A percentile compares a stretch with the other conserved stretches of the same genome.
Conservation (phyloP, 768 basidiomycete genomes). For the Panaeolus papilionaceus region DNA sequence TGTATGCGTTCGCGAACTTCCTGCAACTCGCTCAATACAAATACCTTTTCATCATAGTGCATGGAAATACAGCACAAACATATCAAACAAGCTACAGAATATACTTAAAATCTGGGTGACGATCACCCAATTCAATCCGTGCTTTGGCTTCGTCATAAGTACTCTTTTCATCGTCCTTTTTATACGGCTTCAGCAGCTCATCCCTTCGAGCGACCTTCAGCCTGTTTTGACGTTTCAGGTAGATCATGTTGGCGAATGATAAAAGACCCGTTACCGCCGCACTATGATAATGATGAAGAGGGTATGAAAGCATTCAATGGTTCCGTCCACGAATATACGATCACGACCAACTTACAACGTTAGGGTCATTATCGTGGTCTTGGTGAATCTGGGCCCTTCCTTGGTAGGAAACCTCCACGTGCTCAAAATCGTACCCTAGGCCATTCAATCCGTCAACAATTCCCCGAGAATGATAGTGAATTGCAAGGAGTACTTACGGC, state of each 20-base stretch:
- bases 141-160: conserved; percentile 15
- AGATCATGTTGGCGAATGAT: background rate
- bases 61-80: no score
- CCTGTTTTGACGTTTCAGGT: conserved; percentile 9
- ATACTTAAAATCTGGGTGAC: conserved; percentile 22
- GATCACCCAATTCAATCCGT: conserved; percentile 20
- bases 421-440: conserved; percentile 20
- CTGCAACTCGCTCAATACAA: no score
- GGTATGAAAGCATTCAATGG: background rate
- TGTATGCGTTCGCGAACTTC: no score
- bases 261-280: conserved; percentile 9
- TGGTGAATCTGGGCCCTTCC: conserved; percentile 18
- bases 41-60: no score
- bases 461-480: background rate
- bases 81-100: no score
- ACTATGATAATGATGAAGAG: background rate
- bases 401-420: conserved; percentile 20
- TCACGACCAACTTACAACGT: background rate
- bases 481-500: background rate
- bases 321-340: background rate
- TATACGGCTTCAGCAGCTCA: background rate
- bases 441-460: background rate
- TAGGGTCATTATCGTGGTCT: conserved; percentile 20
- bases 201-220: conserved; percentile 18
- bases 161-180: background rate